Evolutionary conservation across 192 early-diverging fungal species (phyloP), one percentile per base, ranked within the genome.

Genomic region (Linderina pennispora): DNA sequence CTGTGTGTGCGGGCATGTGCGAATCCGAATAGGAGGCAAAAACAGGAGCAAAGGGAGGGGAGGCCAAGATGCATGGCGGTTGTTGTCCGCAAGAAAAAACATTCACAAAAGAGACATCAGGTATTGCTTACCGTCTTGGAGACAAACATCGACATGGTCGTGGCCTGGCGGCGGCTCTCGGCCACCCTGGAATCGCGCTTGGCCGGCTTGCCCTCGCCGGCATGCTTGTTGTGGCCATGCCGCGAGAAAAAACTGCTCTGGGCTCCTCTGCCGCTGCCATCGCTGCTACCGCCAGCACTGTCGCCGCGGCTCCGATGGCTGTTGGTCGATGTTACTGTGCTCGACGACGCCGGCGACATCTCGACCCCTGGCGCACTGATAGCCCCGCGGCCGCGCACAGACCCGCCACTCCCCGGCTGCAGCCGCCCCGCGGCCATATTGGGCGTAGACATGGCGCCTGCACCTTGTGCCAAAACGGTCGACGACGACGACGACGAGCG

Each of bases 131-230:
- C 63, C 15, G 55, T 39, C 34, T 47, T 42, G 23, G 54, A 39
- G 0, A 69, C 20, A 23, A 69, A 58, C 58, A 69, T 58, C 3
- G 66, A 69, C 26, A 62, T 53, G 1, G 66, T 50, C 23, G 58
- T 36, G 8, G 53, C 51, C 41, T 57, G 60, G 48, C 65, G 57
- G 15, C 65, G 52, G 41, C 53, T 56, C 33, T 57, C 62, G 28
- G 44, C 42, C 2, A 32, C 28, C 5, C 49, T 48, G 8, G 34
- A 13, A 17, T 49, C 58, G 18, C 60, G 46, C 23, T 43, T 16
- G 15, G 26, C 11, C 25, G 26, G 23, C 21, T 11, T 26, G 24
- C 24, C 11, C 36, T 17, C 36, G 41, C 42, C 35, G 39, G 41
- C 36, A 34, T 33, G 7, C 40, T 36, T 28, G 23, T 26, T 23